Base-by-base conservation (phyloP, 2,329 filamentous ascomycete species). In the Aspergillus aculeatinus region DNA sequence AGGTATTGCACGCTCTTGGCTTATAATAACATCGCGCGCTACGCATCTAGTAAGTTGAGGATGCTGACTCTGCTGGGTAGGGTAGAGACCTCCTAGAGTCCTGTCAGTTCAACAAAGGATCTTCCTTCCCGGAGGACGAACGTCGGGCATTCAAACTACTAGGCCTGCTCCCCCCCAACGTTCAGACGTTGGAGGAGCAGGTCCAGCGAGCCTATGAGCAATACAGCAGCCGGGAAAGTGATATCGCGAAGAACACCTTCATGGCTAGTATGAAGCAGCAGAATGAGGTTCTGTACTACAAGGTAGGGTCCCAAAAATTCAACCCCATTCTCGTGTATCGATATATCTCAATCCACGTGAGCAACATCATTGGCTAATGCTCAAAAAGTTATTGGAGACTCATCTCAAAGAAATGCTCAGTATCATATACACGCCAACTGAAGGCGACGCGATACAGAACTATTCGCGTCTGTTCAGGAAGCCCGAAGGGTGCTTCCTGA, bases 391-490 rank as follows among this genome's bases (percentile, higher is more conserved):
- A 10, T 81, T 95, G 7, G 83, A 90, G 71, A 86, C 90, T 4
- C 88, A 96, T 68, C 77, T 96, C 21, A 87, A 90, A 64, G 91
- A 96, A 71, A 95, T 96, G 90, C 93, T 96, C 70, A 87, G 88
- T 47, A 80, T 96, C n/a, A 90, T 96, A 29, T 96, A 96, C 71
- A 96, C 92, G 0, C 92, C 92, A 0, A 96, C 92, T 0, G 92
- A 96, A 76, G 91, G 90, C 9, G 91, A 96, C 47, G 92, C 92
- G 0, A 96, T 96, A 54, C 86, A 91, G 65, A 90, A 93, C 64
- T 96, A 91, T 71, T 95, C 91, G 0, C 79, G 87, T 0, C 74
- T 95, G 0, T 96, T 96, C 69, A 80, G 92, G 11, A 81, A 85
- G 19, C 90, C 92, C 0, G 89, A 94, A 65, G 92, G 92, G 0